These are phyloP conservation scores for Phytophthora colocasiae DNA, from an alignment of 352 stramenopile genomes.

Conservation along the genomic window DNA sequence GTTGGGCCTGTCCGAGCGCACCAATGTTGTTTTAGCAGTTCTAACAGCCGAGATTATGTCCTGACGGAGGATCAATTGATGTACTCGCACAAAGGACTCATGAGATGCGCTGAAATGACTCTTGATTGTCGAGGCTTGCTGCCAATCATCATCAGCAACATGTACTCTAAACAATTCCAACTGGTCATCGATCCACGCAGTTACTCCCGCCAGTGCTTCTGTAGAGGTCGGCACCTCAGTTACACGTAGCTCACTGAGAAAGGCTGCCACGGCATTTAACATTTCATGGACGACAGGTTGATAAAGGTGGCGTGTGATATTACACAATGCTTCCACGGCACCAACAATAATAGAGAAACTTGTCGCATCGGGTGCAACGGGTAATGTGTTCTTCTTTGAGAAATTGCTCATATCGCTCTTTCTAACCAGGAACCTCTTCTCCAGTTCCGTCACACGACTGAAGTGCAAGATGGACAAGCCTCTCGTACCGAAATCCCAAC, in stretches of 20 bases:
- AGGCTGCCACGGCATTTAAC: background rate
- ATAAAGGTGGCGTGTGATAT: constrained; percentile 6
- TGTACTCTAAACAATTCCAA: constrained; percentile 12
- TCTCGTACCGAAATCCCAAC: constrained; percentile 16
- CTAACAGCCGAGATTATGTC: background rate
- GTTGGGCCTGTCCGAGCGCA: background rate
- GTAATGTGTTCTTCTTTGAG: constrained; percentile 16
- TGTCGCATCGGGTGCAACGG: background rate
- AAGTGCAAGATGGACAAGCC: constrained; percentile 9
- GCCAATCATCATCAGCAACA: background rate
- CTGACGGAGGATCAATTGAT: constrained; percentile 6
- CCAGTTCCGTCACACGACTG: background rate
- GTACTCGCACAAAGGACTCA: constrained; percentile 3
- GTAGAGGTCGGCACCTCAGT: constrained; percentile 5
- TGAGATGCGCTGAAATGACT: constrained; percentile 1
- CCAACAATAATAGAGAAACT: background rate
- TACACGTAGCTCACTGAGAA: constrained; percentile 2
- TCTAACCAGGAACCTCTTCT: background rate
- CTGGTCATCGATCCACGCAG: constrained; percentile 8
- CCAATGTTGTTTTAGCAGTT: background rate
- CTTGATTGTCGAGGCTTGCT: background rate
- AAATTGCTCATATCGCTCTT: constrained; percentile 22
- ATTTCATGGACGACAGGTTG: constrained; percentile 3
- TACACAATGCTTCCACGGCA: constrained; percentile 1
- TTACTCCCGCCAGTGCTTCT: background rate